These are phyloP conservation scores for Cryphonectria radicalis DNA, from an alignment of 2,329 filamentous ascomycete genomes.

Conservation along the genomic window DNA sequence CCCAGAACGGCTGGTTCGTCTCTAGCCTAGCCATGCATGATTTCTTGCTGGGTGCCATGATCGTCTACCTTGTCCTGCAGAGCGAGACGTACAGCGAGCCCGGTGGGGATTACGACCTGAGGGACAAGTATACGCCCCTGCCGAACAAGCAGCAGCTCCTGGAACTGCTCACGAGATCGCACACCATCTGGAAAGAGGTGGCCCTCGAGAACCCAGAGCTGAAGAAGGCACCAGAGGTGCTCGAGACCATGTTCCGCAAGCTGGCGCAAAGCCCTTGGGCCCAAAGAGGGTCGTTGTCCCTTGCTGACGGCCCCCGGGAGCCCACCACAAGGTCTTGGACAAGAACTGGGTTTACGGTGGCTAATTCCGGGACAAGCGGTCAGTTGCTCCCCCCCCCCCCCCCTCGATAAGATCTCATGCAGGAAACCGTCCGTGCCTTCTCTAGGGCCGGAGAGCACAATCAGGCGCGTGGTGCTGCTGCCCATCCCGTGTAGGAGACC, in stretches of 20 bases:
- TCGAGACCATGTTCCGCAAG: constrained; percentile 51
- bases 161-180: constrained; percentile 46
- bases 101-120: constrained; percentile 42
- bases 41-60: constrained; percentile 64
- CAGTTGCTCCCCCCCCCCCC: neutral
- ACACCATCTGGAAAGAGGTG: constrained; percentile 50
- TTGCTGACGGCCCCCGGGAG: neutral
- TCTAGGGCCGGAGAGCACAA: neutral
- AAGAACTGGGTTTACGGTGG: neutral
- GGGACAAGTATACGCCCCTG: constrained; percentile 37
- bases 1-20: constrained; percentile 59
- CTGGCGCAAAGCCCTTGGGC: constrained; percentile 33
- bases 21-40: constrained; percentile 63
- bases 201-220: constrained; percentile 44
- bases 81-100: constrained; percentile 46
- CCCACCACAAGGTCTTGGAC: neutral
- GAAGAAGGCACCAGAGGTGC: constrained; percentile 50
- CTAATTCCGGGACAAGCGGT: constrained; percentile 14
- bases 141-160: constrained; percentile 46
- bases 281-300: constrained; percentile 9
- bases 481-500: neutral
- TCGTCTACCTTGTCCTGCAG: constrained; percentile 58
- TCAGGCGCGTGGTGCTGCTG: too few species aligned
- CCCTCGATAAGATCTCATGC: neutral
- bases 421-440: neutral